Percentiles rank a stretch among this genome's conserved stretches.
Conservation (phyloP, 2,329 filamentous ascomycete genomes). For the Colletotrichum sp. region DNA sequence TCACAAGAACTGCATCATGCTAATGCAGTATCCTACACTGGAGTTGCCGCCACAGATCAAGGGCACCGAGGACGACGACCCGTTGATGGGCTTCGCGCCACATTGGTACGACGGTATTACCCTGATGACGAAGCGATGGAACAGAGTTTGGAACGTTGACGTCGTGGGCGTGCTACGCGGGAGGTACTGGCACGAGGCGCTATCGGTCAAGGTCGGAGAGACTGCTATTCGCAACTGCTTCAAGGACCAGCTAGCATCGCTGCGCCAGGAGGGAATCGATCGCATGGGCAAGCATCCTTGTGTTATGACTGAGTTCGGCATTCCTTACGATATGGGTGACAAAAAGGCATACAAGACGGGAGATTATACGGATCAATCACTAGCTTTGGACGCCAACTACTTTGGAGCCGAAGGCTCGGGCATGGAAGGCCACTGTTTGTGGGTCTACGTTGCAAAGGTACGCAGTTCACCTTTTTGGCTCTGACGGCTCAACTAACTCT, state of each 20-base stretch:
- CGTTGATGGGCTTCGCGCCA: constrained; percentile 87
- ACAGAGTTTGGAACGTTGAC: constrained; percentile 95
- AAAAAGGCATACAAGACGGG: constrained; percentile 95
- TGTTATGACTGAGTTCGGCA: constrained; percentile 92
- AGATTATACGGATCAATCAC: constrained; percentile 90
- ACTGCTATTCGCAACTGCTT: constrained; percentile 94
- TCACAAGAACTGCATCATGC: constrained; percentile 82
- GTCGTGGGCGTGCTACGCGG: constrained; percentile 91
- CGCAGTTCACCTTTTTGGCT: constrained; percentile 23
- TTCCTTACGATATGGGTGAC: constrained; percentile 98
- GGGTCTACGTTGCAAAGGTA: constrained; percentile 81
- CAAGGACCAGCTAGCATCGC: constrained; percentile 81
- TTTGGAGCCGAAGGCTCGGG: constrained; percentile 86
- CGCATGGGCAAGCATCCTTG: constrained; percentile 89
- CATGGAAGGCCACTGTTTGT: constrained; percentile 86
- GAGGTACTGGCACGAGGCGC: constrained; percentile 84
- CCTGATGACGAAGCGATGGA: constrained; percentile 98
- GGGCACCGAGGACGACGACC: constrained; percentile 86
- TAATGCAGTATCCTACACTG: constrained; percentile 90
- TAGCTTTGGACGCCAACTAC: constrained; percentile 95
- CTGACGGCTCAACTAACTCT: not conserved
- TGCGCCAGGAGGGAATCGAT: constrained; percentile 86
- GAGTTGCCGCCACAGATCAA: constrained; percentile 91
- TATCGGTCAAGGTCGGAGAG: constrained; percentile 92
- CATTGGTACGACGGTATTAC: constrained; percentile 98